These are phyloP conservation scores for Pulveroboletus ravenelii DNA, from an alignment of 768 basidiomycete genomes.

Conservation along the genomic window DNA sequence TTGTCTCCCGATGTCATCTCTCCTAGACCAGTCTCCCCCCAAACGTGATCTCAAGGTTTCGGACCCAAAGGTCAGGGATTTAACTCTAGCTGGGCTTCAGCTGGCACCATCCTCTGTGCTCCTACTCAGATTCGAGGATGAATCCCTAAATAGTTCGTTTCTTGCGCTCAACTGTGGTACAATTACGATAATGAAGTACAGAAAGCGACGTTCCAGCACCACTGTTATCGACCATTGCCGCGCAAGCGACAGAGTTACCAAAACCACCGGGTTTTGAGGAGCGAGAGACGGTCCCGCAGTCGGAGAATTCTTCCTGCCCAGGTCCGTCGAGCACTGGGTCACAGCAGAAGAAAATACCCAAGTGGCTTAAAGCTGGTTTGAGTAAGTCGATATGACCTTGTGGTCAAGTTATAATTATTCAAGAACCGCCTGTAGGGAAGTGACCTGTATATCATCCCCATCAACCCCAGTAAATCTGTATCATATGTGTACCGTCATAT, in stretches of 20 bases:
- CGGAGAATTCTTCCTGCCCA: conserved; percentile 8
- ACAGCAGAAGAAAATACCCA: conserved; percentile 60
- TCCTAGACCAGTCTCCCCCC: conserved; percentile 73
- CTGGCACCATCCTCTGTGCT: conserved; percentile 80
- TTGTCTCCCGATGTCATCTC: neutral
- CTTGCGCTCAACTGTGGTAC: neutral
- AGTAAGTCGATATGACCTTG: conserved; percentile 37
- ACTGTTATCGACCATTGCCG: conserved; percentile 50
- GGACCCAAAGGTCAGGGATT: conserved; percentile 66
- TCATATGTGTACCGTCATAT: conserved; percentile 1
- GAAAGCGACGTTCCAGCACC: conserved; percentile 60
- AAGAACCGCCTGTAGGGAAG: conserved; percentile 17
- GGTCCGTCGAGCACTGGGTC: conserved; percentile 6
- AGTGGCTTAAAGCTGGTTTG: conserved; percentile 69
- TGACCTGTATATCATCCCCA: conserved; percentile 36
- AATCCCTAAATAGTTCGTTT: conserved; percentile 56
- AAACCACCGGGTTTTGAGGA: conserved; percentile 41
- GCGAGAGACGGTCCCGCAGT: conserved; percentile 2
- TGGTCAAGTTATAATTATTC: neutral
- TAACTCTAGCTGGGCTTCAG: conserved; percentile 62
- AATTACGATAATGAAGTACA: conserved; percentile 25
- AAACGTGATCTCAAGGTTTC: conserved; percentile 80
- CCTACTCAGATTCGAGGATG: conserved; percentile 70
- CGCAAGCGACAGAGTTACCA: conserved; percentile 64
- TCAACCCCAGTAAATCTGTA: neutral